phyloP scores from a whole-genome alignment of 306 rosid species.

The Alnus rubra region DNA sequence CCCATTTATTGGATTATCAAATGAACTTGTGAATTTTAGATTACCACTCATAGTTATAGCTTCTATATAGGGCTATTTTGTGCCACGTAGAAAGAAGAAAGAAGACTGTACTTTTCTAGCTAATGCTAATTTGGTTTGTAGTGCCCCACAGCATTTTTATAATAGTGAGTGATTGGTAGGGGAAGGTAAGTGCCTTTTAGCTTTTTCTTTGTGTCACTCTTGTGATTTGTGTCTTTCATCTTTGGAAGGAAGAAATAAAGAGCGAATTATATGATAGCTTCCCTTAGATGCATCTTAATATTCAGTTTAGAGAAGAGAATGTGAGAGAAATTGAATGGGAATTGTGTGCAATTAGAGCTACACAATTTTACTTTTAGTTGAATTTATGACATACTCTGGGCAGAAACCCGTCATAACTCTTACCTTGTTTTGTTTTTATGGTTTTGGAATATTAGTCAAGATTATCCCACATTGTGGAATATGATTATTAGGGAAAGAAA shows the following conservation, averaged over 20 bases:
- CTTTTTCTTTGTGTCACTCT: neutral
- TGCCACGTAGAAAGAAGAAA: neutral
- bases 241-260: neutral
- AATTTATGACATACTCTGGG: constrained; percentile 6
- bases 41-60: neutral
- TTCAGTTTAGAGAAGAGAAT: neutral
- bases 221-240: neutral
- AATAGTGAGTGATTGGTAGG: neutral
- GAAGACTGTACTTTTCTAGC: neutral
- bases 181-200: neutral
- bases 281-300: neutral
- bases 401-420: neutral
- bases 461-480: constrained; percentile 10
- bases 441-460: neutral
- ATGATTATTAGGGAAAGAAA: neutral
- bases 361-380: neutral
- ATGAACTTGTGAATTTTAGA: neutral
- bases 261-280: neutral
- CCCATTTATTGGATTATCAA: neutral
- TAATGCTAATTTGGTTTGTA: neutral
- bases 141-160: neutral
- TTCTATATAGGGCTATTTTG: neutral
- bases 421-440: neutral
- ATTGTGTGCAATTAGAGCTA: neutral
- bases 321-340: neutral